phyloP scores from a whole-genome alignment of 495 filamentous ascomycete species.

The Lineolata rhizophorae region DNA sequence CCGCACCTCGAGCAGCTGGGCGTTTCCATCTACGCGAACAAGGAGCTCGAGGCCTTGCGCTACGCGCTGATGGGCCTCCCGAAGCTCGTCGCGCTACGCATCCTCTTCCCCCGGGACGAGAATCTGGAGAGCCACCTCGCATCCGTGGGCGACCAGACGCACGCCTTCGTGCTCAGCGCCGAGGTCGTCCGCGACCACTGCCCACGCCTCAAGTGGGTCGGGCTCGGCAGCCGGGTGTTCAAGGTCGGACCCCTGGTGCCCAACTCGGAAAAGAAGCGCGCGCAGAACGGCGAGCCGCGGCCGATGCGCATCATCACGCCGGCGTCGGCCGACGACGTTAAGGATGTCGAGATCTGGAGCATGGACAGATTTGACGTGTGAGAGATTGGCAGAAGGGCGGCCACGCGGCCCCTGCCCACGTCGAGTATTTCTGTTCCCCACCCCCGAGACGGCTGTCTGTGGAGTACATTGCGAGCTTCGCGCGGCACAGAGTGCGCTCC shows the following conservation, averaged over 20 bases:
- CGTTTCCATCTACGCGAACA: constrained; percentile 3
- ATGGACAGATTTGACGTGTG: constrained; percentile 10
- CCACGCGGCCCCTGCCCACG: no score
- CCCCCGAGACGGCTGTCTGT: no score
- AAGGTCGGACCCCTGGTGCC: constrained; percentile 9
- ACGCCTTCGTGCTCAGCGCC: constrained; percentile 8
- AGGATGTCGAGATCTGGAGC: constrained; percentile 14
- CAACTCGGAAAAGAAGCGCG: constrained; percentile 1
- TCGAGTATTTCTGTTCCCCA: no score
- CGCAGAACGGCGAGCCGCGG: no score
- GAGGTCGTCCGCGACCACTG: constrained; percentile 10
- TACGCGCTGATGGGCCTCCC: constrained; percentile 13
- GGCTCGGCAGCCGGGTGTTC: constrained; percentile 13
- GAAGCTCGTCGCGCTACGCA: constrained; percentile 14
- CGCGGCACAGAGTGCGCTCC: no score
- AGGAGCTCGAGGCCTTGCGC: no score
- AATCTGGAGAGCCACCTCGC: constrained; percentile 8
- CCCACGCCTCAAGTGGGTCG: constrained; percentile 12
- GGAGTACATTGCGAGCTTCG: no score
- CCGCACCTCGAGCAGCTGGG: constrained; percentile 36
- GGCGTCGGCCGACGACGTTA: constrained; percentile 7
- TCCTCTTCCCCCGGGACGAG: constrained; percentile 11
- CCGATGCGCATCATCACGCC: constrained; percentile 7
- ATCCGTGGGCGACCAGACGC: constrained; percentile 9
- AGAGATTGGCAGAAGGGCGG: no score